Base-by-base conservation (phyloP, 176 grass and related monocot genomes). In the Oryza officinalis region DNA sequence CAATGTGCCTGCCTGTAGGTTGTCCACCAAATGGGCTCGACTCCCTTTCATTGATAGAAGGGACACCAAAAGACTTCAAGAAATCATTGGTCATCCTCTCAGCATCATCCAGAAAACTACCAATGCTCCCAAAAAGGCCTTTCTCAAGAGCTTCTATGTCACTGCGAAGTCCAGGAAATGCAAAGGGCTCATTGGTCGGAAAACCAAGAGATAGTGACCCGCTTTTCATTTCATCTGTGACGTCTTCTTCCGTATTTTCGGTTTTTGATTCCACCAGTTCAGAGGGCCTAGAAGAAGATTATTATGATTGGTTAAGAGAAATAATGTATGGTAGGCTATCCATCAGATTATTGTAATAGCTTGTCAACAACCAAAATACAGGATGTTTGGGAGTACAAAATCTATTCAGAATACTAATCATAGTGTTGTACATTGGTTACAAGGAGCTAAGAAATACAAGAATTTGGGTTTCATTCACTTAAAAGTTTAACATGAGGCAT, bases 221-320 rank as follows among this genome's bases (percentile, higher is more conserved):
- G 2, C 40, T 75, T 74, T 82, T 85, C 46, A 95, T 80, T 65
- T 90, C 85, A 76, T 94, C 66, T 3, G 91, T 88, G 22, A 99
- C 76, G 63, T 95, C 96, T 80, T 92, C 92, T 92, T 99, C 96
- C 10, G 89, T 94, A 52, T 81, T 85, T 83, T 99, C 91, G 79
- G 76, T 96, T 87, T 85, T 87, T 2, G 91, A 99, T 65, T 94
- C 93, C 75, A 99, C 77, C 75, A 99, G 85, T 63, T 94, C 91
- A 27, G 80, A 35, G 10, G 96, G 89, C 87, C 96, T 99, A 68
- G 11, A 67, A n/a, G 31, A 79, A 66, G 13, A n/a, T 41, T 67
- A 15, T 40, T 83, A 6, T 6, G 60, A 67, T 11, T 33, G 59
- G 30, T 43, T 5, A 71, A 1, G 14, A 71, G 14, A 67, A 38